Conservation (phyloP, 257 asterid genomes). For the Jacaranda copaia region DNA sequence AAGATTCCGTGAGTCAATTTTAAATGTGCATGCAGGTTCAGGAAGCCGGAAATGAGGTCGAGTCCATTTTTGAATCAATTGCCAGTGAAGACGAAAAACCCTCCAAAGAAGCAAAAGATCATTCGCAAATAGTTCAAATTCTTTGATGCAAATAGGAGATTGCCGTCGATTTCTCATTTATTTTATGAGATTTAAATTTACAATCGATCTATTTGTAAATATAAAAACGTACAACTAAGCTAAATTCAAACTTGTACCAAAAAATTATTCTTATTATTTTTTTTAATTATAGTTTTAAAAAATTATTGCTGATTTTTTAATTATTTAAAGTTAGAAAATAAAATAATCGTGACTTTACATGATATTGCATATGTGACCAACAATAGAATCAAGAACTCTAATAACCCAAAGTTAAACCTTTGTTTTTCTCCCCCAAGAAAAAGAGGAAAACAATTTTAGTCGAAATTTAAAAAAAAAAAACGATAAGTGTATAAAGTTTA, state of each 20-base stretch:
- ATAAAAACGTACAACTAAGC: no score
- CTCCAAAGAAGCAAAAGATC: constrained; percentile 4
- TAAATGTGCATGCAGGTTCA: constrained; percentile 51
- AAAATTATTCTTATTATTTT: no score
- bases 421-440: background rate
- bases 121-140: constrained; percentile 10
- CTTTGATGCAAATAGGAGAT: background rate
- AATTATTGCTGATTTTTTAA: no score
- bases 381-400: no score
- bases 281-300: no score
- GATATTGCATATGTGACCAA: background rate
- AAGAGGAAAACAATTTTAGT: background rate
- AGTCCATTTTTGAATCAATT: constrained; percentile 40
- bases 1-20: no score
- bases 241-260: no score
- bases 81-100: constrained; percentile 29
- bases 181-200: no score
- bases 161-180: no score
- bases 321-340: no score
- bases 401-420: background rate
- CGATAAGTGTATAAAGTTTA: background rate
- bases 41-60: constrained; percentile 54
- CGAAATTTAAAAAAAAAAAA: constrained; percentile 7
- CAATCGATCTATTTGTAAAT: no score
- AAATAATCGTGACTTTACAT: no score